These are phyloP conservation scores for Neonectria punicea DNA, from an alignment of 2,329 filamentous ascomycete genomes.

Conservation along the genomic window DNA sequence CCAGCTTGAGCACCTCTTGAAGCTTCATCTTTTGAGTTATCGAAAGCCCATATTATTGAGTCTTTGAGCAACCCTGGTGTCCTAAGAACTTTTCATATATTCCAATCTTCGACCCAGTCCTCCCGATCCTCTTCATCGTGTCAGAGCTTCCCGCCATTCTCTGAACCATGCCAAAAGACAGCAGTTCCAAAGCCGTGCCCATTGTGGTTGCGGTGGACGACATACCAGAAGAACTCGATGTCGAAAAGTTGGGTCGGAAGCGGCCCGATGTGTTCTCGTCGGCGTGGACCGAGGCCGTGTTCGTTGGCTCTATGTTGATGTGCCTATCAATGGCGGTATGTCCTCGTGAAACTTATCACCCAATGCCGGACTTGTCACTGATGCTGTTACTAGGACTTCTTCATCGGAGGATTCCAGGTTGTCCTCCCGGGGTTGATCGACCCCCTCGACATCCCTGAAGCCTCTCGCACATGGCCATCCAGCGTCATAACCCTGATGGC, in stretches of 20 bases:
- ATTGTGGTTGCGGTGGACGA: slow-evolving; percentile 26
- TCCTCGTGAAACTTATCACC: slow-evolving; percentile 13
- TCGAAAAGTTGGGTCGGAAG: slow-evolving; percentile 69
- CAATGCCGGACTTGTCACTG: neutral
- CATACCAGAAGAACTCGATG: slow-evolving; percentile 40
- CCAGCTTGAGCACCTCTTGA: neutral
- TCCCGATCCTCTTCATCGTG: neutral
- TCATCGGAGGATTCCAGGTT: slow-evolving; percentile 78
- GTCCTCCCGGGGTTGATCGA: slow-evolving; percentile 72
- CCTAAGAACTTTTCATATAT: neutral
- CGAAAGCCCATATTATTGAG: slow-evolving; percentile 1
- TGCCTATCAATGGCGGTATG: slow-evolving; percentile 68
- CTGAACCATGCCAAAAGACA: neutral
- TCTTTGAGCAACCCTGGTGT: neutral
- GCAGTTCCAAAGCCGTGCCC: neutral
- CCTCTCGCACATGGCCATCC: slow-evolving; percentile 70
- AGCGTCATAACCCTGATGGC: slow-evolving; percentile 67
- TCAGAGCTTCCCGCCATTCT: neutral
- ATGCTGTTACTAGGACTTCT: slow-evolving; percentile 66
- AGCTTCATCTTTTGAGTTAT: slow-evolving; percentile 7
- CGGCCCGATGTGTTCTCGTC: slow-evolving; percentile 65
- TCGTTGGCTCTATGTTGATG: slow-evolving; percentile 68
- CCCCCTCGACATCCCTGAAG: slow-evolving; percentile 71
- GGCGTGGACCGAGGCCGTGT: slow-evolving; percentile 64
- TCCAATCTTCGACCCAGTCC: neutral